These are phyloP conservation scores for Termitomyces sp. DNA, from an alignment of 768 basidiomycete species.

Conservation along the genomic window DNA sequence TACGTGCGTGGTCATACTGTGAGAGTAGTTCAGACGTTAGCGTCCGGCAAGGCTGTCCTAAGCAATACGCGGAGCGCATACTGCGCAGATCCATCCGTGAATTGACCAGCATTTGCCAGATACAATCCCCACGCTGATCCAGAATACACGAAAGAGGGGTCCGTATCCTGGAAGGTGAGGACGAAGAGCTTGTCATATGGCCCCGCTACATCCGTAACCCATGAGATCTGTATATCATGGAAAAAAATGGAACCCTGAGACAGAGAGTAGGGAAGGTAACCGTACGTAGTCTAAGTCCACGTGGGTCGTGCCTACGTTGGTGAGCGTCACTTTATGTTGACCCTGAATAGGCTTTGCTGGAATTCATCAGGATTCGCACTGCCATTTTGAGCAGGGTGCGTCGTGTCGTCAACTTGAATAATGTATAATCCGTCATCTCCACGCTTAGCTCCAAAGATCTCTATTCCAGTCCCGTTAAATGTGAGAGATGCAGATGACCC, in stretches of 20 bases:
- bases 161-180: slow-evolving; percentile 28
- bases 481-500: slow-evolving; percentile 32
- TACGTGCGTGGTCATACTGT: slow-evolving; percentile 28
- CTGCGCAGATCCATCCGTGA: slow-evolving; percentile 41
- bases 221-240: slow-evolving; percentile 27
- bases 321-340: slow-evolving; percentile 34
- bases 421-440: slow-evolving; percentile 41
- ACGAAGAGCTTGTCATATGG: slow-evolving; percentile 21
- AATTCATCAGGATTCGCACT: slow-evolving; percentile 26
- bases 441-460: slow-evolving; percentile 48
- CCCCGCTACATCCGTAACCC: slow-evolving; percentile 24
- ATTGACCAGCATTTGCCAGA: slow-evolving; percentile 28
- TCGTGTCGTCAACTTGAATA: slow-evolving; percentile 35
- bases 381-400: slow-evolving; percentile 26
- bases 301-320: slow-evolving; percentile 21
- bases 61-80: slow-evolving; percentile 4
- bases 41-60: neutral
- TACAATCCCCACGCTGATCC: slow-evolving; percentile 29
- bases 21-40: neutral
- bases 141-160: slow-evolving; percentile 34
- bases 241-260: neutral
- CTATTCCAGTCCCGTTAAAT: slow-evolving; percentile 48
- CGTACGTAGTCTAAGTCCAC: slow-evolving; percentile 50
- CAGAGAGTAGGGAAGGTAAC: slow-evolving; percentile 1
- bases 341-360: slow-evolving; percentile 40